Conservation (phyloP, 768 basidiomycete genomes). For the Tricholoma furcatifolium region DNA sequence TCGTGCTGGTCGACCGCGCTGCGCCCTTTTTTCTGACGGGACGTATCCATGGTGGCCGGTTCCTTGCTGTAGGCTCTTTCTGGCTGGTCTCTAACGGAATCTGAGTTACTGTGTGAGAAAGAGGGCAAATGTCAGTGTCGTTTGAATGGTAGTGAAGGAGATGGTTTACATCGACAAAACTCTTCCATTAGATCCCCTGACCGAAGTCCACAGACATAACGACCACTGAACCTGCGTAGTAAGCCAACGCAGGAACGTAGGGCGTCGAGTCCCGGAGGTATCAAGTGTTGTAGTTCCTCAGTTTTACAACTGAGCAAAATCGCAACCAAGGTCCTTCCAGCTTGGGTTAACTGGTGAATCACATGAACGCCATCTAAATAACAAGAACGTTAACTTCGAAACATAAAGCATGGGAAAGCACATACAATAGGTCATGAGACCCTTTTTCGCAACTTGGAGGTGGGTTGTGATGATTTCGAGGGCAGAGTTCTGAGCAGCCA, state of each 20-base stretch:
- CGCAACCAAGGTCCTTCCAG: conserved; percentile 86
- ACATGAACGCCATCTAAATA: conserved; percentile 86
- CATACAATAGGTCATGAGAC: conserved; percentile 94
- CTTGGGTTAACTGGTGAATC: conserved; percentile 93
- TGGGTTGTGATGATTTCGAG: conserved; percentile 81
- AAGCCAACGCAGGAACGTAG: conserved; percentile 86
- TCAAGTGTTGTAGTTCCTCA: conserved; percentile 71
- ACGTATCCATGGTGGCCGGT: conserved; percentile 84
- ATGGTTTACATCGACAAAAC: conserved; percentile 77
- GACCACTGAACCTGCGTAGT: conserved; percentile 84
- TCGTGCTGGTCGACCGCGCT: conserved; percentile 35
- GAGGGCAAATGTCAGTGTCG: conserved; percentile 2
- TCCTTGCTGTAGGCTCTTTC: conserved; percentile 44
- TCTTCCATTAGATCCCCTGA: conserved; percentile 95
- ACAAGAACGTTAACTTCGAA: neutral
- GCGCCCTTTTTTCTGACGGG: conserved; percentile 78
- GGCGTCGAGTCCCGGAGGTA: conserved; percentile 81
- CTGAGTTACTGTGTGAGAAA: conserved; percentile 57
- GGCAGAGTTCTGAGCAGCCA: conserved; percentile 73
- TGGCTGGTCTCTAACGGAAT: conserved; percentile 78
- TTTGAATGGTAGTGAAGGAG: conserved; percentile 6
- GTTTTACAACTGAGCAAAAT: conserved; percentile 85
- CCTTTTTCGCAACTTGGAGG: conserved; percentile 81
- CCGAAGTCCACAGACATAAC: conserved; percentile 88
- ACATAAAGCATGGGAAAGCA: conserved; percentile 18